phyloP scores from a whole-genome alignment of 169 alveolate genomes.

The Plasmodium inui region DNA sequence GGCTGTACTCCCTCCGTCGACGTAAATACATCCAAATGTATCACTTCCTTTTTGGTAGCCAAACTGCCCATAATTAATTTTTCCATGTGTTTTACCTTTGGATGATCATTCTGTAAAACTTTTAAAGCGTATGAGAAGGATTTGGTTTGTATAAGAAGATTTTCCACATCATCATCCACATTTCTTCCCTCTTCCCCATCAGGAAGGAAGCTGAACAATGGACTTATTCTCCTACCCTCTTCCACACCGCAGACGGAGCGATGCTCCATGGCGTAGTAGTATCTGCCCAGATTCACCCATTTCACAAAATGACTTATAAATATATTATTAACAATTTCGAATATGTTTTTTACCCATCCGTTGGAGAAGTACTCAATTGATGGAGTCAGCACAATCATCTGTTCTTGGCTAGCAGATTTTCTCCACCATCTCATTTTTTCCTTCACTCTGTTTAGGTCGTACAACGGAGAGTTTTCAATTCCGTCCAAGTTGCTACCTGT shows the following conservation, averaged over 20 bases:
- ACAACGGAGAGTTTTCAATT: not conserved
- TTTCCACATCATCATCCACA: slow-evolving; percentile 11
- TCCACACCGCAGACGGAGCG: not conserved
- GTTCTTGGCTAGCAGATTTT: not conserved
- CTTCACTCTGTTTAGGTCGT: not conserved
- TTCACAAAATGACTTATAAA: slow-evolving; percentile 53
- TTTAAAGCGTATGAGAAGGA: slow-evolving; percentile 56
- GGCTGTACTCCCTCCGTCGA: not conserved
- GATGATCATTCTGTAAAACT: slow-evolving; percentile 11
- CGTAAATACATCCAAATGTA: not conserved
- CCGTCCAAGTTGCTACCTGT: not conserved
- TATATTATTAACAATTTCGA: slow-evolving; percentile 68
- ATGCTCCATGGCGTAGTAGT: not conserved
- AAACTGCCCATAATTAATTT: slow-evolving; percentile 36
- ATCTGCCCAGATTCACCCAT: slow-evolving; percentile 21
- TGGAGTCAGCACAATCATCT: not conserved
- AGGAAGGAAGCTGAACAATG: not conserved
- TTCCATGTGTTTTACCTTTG: slow-evolving; percentile 14
- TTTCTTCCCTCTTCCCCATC: not conserved
- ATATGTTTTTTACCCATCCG: slow-evolving; percentile 48
- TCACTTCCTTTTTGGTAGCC: slow-evolving; percentile 1
- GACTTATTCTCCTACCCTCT: not conserved
- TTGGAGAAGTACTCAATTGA: slow-evolving; percentile 2
- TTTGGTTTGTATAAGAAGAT: slow-evolving; percentile 57
- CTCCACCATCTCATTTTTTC: not conserved